Percentiles rank a stretch among this genome's conserved stretches.
These are phyloP conservation scores for Passiflora organensis DNA, from an alignment of 345 rosid species.

Conservation along the genomic window DNA sequence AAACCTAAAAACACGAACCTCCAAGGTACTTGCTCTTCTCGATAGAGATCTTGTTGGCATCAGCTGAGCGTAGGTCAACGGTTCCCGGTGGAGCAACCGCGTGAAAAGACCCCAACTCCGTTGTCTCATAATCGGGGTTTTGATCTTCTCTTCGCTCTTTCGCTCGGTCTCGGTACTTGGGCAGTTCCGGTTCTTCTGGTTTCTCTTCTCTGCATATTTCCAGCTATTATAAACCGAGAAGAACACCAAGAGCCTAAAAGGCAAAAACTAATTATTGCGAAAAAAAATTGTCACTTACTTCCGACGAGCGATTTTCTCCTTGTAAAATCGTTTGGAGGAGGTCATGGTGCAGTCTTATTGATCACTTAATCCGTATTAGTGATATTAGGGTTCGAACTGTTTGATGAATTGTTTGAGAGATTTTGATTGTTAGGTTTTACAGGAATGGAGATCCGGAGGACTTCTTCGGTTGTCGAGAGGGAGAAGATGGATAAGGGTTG, in stretches of 20 bases:
- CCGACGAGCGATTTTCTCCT: constrained; percentile 82
- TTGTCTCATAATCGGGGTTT: constrained; percentile 85
- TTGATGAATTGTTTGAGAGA: too few species aligned
- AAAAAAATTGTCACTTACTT: constrained; percentile 33
- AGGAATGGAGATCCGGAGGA: too few species aligned
- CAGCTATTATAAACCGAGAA: not conserved
- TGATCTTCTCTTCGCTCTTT: constrained; percentile 97
- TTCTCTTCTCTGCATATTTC: constrained; percentile 70
- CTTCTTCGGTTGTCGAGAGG: too few species aligned
- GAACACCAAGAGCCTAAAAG: not conserved
- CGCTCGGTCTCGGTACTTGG: constrained; percentile 86
- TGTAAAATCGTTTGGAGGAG: constrained; percentile 63
- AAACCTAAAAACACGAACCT: constrained; percentile 44
- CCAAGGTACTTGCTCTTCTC: constrained; percentile 99
- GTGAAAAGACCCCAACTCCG: constrained; percentile 82
- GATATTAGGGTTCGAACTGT: not conserved
- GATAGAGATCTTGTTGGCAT: constrained; percentile 75
- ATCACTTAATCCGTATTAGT: not conserved
- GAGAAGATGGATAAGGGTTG: too few species aligned
- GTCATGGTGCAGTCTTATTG: constrained; percentile 31
- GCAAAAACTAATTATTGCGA: not conserved
- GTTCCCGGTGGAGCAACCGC: constrained; percentile 96
- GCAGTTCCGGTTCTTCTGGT: constrained; percentile 68
- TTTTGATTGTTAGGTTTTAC: too few species aligned
- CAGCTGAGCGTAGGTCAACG: constrained; percentile 67